These are phyloP conservation scores for Barbarea vulgaris DNA, from an alignment of 345 rosid genomes.

Conservation along the genomic window DNA sequence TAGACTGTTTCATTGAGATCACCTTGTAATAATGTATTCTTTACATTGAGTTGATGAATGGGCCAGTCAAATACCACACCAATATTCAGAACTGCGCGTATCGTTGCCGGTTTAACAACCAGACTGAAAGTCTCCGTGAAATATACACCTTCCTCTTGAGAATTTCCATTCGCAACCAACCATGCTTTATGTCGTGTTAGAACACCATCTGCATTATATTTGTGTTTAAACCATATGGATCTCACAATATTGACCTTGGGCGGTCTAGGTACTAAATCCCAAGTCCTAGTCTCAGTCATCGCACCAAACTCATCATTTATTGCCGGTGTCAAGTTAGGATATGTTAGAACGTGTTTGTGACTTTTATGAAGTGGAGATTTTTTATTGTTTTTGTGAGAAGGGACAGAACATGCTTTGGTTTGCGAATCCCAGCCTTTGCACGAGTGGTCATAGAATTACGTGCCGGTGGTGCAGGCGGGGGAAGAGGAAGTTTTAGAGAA, in stretches of 20 bases:
- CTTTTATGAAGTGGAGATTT: background rate
- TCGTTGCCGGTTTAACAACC: background rate
- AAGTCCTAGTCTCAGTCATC: background rate
- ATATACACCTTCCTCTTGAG: background rate
- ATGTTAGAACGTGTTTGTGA: background rate
- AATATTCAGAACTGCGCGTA: background rate
- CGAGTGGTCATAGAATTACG: background rate
- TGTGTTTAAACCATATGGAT: background rate
- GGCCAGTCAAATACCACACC: background rate
- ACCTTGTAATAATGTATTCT: too few relatives aligned
- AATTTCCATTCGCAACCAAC: background rate
- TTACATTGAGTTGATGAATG: too few relatives aligned
- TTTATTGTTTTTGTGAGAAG: background rate
- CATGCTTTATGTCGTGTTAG: background rate
- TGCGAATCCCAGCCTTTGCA: accelerated
- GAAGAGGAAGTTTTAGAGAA: too few relatives aligned
- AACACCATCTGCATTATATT: background rate
- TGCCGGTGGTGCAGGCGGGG: accelerated
- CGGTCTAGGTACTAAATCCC: background rate
- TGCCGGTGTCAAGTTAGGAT: background rate
- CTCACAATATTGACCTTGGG: background rate
- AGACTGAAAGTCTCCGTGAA: background rate
- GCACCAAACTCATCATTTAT: background rate
- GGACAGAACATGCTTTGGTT: background rate
- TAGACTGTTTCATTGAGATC: too few relatives aligned